phyloP scores from a whole-genome alignment of 768 basidiomycete genomes.

The Pholiota microspora region DNA sequence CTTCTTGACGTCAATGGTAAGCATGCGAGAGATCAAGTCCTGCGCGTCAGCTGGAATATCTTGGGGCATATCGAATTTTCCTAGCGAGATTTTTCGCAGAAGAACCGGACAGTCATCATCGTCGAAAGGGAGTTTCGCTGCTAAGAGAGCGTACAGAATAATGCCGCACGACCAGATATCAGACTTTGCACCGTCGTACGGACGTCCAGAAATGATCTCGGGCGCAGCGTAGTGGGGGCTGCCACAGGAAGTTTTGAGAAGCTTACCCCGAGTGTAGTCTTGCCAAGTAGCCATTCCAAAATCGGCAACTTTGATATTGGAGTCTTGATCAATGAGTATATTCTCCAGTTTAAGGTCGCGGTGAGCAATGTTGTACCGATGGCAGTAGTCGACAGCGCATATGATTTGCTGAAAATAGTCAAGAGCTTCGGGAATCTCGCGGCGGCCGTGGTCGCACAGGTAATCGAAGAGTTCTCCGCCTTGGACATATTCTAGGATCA shows the following conservation, averaged over 20 bases:
- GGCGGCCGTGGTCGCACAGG: slow-evolving; percentile 74
- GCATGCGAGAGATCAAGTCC: slow-evolving; percentile 79
- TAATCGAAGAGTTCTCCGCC: slow-evolving; percentile 96
- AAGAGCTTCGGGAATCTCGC: slow-evolving; percentile 70
- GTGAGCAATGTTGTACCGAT: slow-evolving; percentile 92
- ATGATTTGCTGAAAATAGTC: slow-evolving; percentile 94
- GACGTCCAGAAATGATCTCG: slow-evolving; percentile 80
- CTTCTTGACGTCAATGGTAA: slow-evolving; percentile 67
- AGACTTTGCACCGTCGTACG: slow-evolving; percentile 83
- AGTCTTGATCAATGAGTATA: slow-evolving; percentile 76
- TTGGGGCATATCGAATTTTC: slow-evolving; percentile 69
- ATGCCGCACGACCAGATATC: slow-evolving; percentile 98
- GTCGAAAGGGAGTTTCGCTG: slow-evolving; percentile 89
- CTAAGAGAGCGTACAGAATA: slow-evolving; percentile 86
- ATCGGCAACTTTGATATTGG: slow-evolving; percentile 93
- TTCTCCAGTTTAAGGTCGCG: slow-evolving; percentile 96
- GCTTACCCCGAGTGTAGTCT: slow-evolving; percentile 42
- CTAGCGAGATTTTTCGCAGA: slow-evolving; percentile 78
- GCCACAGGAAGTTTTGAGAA: slow-evolving; percentile 84
- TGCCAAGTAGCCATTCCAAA: slow-evolving; percentile 99
- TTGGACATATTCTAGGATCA: slow-evolving; percentile 93
- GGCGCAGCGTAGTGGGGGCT: slow-evolving; percentile 96
- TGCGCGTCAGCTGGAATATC: slow-evolving; percentile 69
- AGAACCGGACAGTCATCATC: slow-evolving; percentile 78
- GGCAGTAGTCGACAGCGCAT: slow-evolving; percentile 87